Percentiles rank a stretch among this genome's conserved stretches.
Evolutionary conservation across 1,284 basidiomycete species (phyloP).

Genomic region (Melanopsichium pennsylvanicum): DNA sequence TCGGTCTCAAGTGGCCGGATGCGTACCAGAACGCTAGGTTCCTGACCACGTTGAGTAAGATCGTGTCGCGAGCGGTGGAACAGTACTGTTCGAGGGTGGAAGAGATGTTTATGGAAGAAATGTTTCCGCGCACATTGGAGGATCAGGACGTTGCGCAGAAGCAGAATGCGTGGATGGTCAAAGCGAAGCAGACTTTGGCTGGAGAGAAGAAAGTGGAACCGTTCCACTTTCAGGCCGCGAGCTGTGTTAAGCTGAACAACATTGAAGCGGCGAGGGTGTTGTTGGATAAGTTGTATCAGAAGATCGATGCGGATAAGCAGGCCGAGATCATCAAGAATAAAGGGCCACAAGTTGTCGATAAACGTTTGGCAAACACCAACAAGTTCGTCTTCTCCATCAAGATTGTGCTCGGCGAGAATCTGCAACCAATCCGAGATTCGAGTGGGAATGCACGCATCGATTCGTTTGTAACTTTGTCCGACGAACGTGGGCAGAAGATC

Average conservation of each 20-base stretch:
- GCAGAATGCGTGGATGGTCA: conserved; percentile 92
- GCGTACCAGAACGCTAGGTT: conserved; percentile 87
- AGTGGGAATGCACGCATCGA: conserved; percentile 69
- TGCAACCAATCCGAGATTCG: conserved; percentile 51
- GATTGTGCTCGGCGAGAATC: conserved; percentile 72
- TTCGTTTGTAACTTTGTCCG: conserved; percentile 92
- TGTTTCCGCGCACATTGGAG: conserved; percentile 77
- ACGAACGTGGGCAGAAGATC: conserved; percentile 85
- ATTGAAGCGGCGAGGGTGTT: conserved; percentile 88
- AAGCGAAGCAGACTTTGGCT: conserved; percentile 79
- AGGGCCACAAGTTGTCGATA: conserved; percentile 67
- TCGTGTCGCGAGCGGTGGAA: conserved; percentile 87
- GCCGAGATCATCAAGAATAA: conserved; percentile 72
- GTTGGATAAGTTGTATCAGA: conserved; percentile 90
- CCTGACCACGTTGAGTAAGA: conserved; percentile 79
- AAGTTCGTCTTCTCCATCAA: conserved; percentile 91
- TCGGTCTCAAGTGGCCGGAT: conserved; percentile 90
- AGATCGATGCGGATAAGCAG: conserved; percentile 88
- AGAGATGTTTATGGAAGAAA: conserved; percentile 87
- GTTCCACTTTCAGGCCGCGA: conserved; percentile 86
- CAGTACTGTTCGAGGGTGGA: conserved; percentile 90
- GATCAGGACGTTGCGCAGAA: conserved; percentile 67
- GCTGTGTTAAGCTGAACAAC: conserved; percentile 97
- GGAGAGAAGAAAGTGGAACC: conserved; percentile 90
- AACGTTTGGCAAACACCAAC: conserved; percentile 24